A percentile compares a stretch with the other conserved stretches of the same genome.
phyloP scores from a whole-genome alignment of 2,329 filamentous ascomycete genomes.

The Neonectria faginata region DNA sequence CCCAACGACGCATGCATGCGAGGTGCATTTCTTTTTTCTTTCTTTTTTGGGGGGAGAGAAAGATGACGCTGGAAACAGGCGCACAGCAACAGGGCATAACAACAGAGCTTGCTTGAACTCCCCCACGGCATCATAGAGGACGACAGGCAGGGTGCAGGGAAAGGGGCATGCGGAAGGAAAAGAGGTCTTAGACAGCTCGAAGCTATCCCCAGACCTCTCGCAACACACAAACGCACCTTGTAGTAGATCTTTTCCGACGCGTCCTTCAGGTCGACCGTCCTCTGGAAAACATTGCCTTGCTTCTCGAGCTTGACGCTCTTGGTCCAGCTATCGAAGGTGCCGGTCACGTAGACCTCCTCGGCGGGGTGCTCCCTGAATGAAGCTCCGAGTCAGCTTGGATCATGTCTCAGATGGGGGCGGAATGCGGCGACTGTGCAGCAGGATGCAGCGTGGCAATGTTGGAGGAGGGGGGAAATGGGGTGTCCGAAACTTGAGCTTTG shows the following conservation, averaged over 20 bases:
- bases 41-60: slow-evolving; percentile 3
- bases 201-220: slow-evolving; percentile 14
- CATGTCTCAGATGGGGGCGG: slow-evolving; percentile 40
- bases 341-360: slow-evolving; percentile 91
- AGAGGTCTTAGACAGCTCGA: not conserved
- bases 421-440: slow-evolving; percentile 22
- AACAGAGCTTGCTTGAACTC: slow-evolving; percentile 22
- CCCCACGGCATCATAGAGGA: slow-evolving; percentile 13
- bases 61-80: slow-evolving; percentile 10
- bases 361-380: slow-evolving; percentile 80
- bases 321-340: slow-evolving; percentile 94
- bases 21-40: slow-evolving; percentile 5
- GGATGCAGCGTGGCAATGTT: slow-evolving; percentile 26
- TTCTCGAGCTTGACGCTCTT: slow-evolving; percentile 88
- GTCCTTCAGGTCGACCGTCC: slow-evolving; percentile 79
- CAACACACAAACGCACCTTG: slow-evolving; percentile 75
- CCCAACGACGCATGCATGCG: slow-evolving; percentile 15
- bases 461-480: slow-evolving; percentile 13
- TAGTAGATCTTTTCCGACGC: slow-evolving; percentile 83
- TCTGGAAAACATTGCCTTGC: slow-evolving; percentile 78
- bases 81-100: slow-evolving; percentile 13
- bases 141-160: slow-evolving; percentile 17
- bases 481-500: slow-evolving; percentile 11
- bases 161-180: slow-evolving; percentile 4
- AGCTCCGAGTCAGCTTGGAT: slow-evolving; percentile 36